Evolutionary conservation across 1,284 basidiomycete species (phyloP).

Genomic region (Filobasidium uniguttulatum): DNA sequence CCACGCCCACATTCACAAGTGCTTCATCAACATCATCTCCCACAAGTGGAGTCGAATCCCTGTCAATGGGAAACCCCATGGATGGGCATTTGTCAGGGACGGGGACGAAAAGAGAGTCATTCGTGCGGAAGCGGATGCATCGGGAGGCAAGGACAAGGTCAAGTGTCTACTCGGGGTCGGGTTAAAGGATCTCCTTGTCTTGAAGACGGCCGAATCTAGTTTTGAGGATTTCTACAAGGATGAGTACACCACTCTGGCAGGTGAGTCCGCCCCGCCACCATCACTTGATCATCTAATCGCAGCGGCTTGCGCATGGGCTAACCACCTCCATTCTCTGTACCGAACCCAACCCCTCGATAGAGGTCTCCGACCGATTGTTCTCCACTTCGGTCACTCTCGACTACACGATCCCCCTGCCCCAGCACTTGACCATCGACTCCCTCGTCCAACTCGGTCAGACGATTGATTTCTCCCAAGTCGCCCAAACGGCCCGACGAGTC

Average conservation of each 20-base stretch:
- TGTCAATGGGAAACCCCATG: slow-evolving; percentile 46
- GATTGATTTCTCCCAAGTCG: slow-evolving; percentile 49
- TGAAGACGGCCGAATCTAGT: slow-evolving; percentile 77
- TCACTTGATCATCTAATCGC: neutral
- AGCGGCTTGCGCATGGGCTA: too few relatives aligned
- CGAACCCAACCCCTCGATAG: too few relatives aligned
- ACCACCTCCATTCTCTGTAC: too few relatives aligned
- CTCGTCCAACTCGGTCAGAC: slow-evolving; percentile 42
- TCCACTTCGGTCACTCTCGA: slow-evolving; percentile 64
- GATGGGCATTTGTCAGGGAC: slow-evolving; percentile 73
- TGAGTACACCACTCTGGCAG: slow-evolving; percentile 71
- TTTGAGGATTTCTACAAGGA: slow-evolving; percentile 74
- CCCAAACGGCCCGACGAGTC: slow-evolving; percentile 46
- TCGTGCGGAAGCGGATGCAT: slow-evolving; percentile 51
- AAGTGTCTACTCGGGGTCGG: slow-evolving; percentile 54
- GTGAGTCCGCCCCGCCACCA: slow-evolving; percentile 23
- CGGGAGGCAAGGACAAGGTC: slow-evolving; percentile 19
- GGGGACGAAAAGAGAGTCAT: slow-evolving; percentile 76
- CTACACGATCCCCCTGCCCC: slow-evolving; percentile 48
- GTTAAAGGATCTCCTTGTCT: slow-evolving; percentile 64
- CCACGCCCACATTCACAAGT: slow-evolving; percentile 65
- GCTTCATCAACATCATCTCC: slow-evolving; percentile 61
- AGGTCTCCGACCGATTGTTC: slow-evolving; percentile 75
- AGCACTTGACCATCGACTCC: slow-evolving; percentile 40
- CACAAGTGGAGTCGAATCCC: slow-evolving; percentile 75